These are phyloP conservation scores for Pyrenochaeta sp. DNA, from an alignment of 2,329 filamentous ascomycete genomes.

Conservation along the genomic window DNA sequence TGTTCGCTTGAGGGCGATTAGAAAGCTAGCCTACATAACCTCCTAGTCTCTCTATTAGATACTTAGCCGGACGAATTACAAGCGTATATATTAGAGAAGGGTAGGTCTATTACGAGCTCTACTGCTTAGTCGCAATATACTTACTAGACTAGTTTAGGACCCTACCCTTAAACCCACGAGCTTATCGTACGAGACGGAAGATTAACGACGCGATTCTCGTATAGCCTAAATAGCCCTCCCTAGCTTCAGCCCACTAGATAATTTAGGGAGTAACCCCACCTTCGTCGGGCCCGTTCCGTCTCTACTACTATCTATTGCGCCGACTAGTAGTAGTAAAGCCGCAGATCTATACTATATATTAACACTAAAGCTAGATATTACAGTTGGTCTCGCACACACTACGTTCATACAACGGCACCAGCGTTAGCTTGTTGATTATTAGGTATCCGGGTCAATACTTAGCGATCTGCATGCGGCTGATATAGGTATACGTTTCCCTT, in stretches of 20 bases:
- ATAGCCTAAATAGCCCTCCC: constrained; percentile 11
- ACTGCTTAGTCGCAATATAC: not conserved
- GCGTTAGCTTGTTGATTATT: constrained; percentile 11
- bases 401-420: constrained; percentile 10
- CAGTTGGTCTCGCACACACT: constrained; percentile 17
- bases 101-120: constrained; percentile 8
- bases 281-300: constrained; percentile 22
- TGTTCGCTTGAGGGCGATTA: no score
- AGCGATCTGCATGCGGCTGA: constrained; percentile 23
- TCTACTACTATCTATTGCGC: constrained; percentile 20
- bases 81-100: constrained; percentile 24
- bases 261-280: no score
- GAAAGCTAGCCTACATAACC: no score
- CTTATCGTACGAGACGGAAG: constrained; percentile 12
- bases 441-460: constrained; percentile 16
- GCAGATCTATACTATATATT: constrained; percentile 26
- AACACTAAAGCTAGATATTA: no score
- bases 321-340: constrained; percentile 26
- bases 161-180: constrained; percentile 21
- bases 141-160: constrained; percentile 22
- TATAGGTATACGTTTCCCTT: no score
- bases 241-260: constrained; percentile 14
- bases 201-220: constrained; percentile 5
- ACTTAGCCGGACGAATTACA: constrained; percentile 10
- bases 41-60: constrained; percentile 14